Evolutionary conservation across 2,329 filamentous ascomycete species (phyloP).

Genomic region (Cladophialophora psammophila): DNA sequence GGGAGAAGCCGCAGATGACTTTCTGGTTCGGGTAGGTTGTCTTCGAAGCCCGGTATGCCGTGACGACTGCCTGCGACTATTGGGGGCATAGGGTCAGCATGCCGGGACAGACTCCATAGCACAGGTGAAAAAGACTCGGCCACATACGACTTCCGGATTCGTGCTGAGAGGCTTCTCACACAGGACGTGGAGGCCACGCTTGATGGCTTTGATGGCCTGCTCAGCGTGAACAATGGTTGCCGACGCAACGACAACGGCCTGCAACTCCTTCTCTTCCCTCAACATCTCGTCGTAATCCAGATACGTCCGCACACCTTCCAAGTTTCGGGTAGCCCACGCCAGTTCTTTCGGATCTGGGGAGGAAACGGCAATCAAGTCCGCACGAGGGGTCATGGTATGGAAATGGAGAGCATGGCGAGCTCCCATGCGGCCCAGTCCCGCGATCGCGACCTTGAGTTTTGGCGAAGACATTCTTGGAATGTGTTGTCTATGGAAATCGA

Average conservation of each 20-base stretch:
- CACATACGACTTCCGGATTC: slow-evolving; percentile 63
- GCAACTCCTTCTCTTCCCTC: slow-evolving; percentile 58
- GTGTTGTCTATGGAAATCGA: not conserved
- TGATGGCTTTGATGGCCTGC: slow-evolving; percentile 65
- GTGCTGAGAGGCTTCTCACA: slow-evolving; percentile 65
- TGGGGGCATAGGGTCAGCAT: not conserved
- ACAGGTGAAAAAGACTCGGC: not conserved
- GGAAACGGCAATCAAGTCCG: slow-evolving; percentile 59
- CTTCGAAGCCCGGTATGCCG: slow-evolving; percentile 53
- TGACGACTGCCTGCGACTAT: slow-evolving; percentile 67
- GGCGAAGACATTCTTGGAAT: slow-evolving; percentile 32
- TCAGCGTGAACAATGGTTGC: slow-evolving; percentile 65
- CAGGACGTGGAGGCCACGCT: slow-evolving; percentile 62
- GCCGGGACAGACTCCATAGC: not conserved
- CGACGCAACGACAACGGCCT: slow-evolving; percentile 64
- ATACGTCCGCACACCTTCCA: slow-evolving; percentile 62
- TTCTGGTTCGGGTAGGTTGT: slow-evolving; percentile 65
- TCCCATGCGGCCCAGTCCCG: slow-evolving; percentile 61
- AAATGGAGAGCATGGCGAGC: slow-evolving; percentile 58
- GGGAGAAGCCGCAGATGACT: slow-evolving; percentile 71
- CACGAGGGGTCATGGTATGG: slow-evolving; percentile 56
- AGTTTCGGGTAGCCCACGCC: slow-evolving; percentile 59
- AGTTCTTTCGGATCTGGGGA: slow-evolving; percentile 56
- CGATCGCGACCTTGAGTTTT: slow-evolving; percentile 56
- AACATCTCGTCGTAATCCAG: slow-evolving; percentile 65